phyloP scores from a whole-genome alignment of 352 stramenopile genomes.

The Globisporangium canariense region DNA sequence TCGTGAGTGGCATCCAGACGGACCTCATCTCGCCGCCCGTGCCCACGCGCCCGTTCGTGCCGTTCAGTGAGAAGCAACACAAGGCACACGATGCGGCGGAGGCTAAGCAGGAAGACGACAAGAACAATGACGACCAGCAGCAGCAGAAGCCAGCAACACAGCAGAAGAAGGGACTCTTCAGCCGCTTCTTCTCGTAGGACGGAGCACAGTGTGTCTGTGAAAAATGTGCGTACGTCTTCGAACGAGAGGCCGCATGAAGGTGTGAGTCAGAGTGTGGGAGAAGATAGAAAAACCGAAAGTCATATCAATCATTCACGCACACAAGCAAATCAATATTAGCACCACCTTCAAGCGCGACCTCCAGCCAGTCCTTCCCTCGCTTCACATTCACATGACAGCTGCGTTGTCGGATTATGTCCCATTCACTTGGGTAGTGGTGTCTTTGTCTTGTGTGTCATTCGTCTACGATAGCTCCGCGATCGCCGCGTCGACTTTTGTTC shows the following conservation, averaged over 20 bases:
- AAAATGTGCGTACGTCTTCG: background rate
- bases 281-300: too few relatives aligned
- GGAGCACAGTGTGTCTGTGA: background rate
- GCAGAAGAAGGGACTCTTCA: conserved; percentile 55
- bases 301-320: background rate
- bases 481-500: conserved; percentile 47
- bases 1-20: conserved; percentile 86
- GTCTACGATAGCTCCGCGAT: conserved; percentile 55
- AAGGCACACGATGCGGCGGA: conserved; percentile 4
- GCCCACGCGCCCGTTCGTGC: conserved; percentile 37
- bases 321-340: conserved; percentile 10
- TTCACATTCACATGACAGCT: background rate
- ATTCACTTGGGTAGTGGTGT: too few relatives aligned
- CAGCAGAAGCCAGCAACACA: conserved; percentile 20
- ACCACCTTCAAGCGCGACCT: background rate
- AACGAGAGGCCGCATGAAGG: background rate
- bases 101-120: conserved; percentile 13
- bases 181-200: conserved; percentile 66
- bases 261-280: background rate
- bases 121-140: conserved; percentile 15
- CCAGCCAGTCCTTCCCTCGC: background rate
- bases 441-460: background rate
- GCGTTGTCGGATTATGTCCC: background rate
- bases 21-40: conserved; percentile 80
- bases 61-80: conserved; percentile 36